Percentiles rank a stretch among this genome's conserved stretches.
Conservation (phyloP, 441 rosid species). For the Biscutella laevigata region DNA sequence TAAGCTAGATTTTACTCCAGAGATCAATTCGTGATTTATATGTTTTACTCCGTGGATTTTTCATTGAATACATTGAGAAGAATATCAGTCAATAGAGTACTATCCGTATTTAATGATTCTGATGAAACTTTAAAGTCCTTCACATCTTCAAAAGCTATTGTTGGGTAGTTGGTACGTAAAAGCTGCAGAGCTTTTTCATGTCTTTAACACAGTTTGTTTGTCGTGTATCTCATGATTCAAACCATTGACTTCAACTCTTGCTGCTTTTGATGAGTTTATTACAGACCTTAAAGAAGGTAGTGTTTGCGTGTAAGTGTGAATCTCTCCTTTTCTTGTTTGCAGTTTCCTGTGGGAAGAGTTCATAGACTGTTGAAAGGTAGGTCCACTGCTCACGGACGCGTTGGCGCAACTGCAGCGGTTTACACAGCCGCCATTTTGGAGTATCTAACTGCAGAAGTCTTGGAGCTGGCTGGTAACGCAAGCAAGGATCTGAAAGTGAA, state of each 20-base stretch:
- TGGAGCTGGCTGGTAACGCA: slow-evolving; percentile 67
- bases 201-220: not conserved
- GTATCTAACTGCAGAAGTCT: slow-evolving; percentile 62
- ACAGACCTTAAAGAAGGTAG: no score
- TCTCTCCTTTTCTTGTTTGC: slow-evolving; percentile 8
- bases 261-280: not conserved
- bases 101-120: not conserved
- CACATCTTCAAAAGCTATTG: not conserved
- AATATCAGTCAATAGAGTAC: not conserved
- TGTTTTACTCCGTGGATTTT: no score
- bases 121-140: not conserved
- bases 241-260: not conserved
- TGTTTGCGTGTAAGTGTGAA: no score
- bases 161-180: not conserved
- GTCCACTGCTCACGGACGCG: slow-evolving; percentile 62
- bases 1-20: not conserved
- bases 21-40: no score
- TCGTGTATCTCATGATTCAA: no score
- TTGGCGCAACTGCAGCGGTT: slow-evolving; percentile 76
- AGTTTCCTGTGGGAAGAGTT: slow-evolving; percentile 65
- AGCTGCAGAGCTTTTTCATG: not conserved
- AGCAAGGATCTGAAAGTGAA: slow-evolving; percentile 77
- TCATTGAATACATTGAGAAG: not conserved
- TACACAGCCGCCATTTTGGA: slow-evolving; percentile 72
- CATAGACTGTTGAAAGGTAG: slow-evolving; percentile 54